phyloP scores from a whole-genome alignment of 2,329 filamentous ascomycete genomes.

The Ilyonectria robusta region DNA sequence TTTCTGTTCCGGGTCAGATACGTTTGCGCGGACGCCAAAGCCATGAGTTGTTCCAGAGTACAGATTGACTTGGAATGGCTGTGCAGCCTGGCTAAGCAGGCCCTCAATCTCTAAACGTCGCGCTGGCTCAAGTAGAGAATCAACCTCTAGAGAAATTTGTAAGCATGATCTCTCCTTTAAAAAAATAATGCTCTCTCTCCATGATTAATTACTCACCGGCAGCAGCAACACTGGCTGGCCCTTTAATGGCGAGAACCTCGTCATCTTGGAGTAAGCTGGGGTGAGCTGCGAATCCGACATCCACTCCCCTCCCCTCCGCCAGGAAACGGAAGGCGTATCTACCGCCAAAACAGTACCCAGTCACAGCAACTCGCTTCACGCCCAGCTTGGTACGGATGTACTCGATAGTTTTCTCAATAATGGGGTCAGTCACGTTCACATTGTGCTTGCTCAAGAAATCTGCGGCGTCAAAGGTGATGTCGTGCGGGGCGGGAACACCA shows the following conservation, averaged over 20 bases:
- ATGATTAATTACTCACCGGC: conserved; percentile 26
- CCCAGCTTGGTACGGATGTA: conserved; percentile 51
- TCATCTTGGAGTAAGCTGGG: conserved; percentile 68
- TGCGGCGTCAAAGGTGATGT: conserved; percentile 15
- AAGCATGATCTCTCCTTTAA: neutral
- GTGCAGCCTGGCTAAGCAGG: conserved; percentile 21
- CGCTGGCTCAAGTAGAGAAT: conserved; percentile 22
- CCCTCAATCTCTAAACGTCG: conserved; percentile 32
- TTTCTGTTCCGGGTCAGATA: conserved; percentile 1
- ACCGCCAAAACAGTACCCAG: conserved; percentile 75
- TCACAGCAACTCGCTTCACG: conserved; percentile 63
- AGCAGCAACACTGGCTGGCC: conserved; percentile 32
- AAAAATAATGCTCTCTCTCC: neutral
- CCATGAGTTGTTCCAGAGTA: conserved; percentile 79
- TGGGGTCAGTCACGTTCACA: conserved; percentile 28
- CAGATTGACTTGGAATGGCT: conserved; percentile 75
- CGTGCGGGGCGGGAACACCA: conserved; percentile 8
- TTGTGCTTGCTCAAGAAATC: conserved; percentile 32
- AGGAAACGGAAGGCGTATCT: conserved; percentile 68
- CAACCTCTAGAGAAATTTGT: conserved; percentile 14
- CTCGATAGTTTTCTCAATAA: conserved; percentile 28
- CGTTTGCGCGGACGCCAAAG: conserved; percentile 71
- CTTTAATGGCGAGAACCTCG: conserved; percentile 60
- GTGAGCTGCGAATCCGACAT: conserved; percentile 73
- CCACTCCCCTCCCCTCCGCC: conserved; percentile 62